Base-by-base conservation (phyloP, 768 basidiomycete genomes). In the Trametes cinnabarina region DNA sequence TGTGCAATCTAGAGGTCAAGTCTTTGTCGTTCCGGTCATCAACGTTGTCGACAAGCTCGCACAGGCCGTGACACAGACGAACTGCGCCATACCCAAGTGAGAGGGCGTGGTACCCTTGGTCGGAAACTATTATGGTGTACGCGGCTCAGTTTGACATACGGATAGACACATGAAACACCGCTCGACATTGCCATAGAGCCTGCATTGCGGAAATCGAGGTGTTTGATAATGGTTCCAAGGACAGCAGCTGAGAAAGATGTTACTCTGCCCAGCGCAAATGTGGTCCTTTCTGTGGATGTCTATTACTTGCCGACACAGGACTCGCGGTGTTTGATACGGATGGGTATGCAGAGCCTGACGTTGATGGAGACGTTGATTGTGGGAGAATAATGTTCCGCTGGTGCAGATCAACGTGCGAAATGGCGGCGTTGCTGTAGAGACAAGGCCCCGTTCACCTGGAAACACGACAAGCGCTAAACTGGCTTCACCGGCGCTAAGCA, bases 381-480 rank as follows among this genome's bases (percentile, higher is more conserved):
- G 40, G 51, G 12, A 22, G 25, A 34, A 55, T 35, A 35, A 23
- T 46, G 54, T 55, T 55, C 55, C 59, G 59, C 49, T 32, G 32
- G 43, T 55, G 59, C 54, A 61, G 59, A 61, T 61, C 59, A 61
- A 22, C 47, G 54, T 56, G 59, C 39, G 59, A 60, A 51, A 26
- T 23, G 47, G 42, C 30, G 34, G 39, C 51, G 57, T 58, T 58
- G 57, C 57, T 34, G 7, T 48, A 41, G 57, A 48, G 51, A 58
- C 57, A 40, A 53, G 57, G 39, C 34, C 35, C 41, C 37, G 35
- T 39, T 25, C 39, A 40, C 50, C 51, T 46, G 50, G 30, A 7
- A 32, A 32, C 30, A n/a, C n/a, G n/a, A n/a, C n/a, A n/a, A n/a
- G n/a, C n/a, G n/a, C n/a, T n/a, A n/a, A n/a, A n/a, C n/a, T n/a